Conservation (phyloP, 495 filamentous ascomycete genomes). For the Penicillium manginii region DNA sequence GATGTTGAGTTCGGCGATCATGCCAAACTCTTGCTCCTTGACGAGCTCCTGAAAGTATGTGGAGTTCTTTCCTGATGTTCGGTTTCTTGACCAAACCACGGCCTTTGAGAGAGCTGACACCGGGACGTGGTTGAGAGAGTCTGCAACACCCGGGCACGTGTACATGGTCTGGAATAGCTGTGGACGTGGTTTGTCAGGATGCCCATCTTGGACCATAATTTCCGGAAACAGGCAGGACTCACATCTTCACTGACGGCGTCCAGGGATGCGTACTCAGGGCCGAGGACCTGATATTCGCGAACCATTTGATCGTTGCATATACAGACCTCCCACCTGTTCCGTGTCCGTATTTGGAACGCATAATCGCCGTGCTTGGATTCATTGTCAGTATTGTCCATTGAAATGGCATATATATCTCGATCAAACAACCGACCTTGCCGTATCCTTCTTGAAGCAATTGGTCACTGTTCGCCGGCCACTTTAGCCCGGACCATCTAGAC, state of each 20-base stretch:
- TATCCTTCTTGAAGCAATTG: too few relatives aligned
- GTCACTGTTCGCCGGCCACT: too few relatives aligned
- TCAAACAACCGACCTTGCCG: too few relatives aligned
- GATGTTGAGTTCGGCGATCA: not conserved
- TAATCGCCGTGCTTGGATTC: not conserved
- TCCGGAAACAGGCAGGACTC: not conserved
- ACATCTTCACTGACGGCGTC: not conserved
- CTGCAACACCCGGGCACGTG: not conserved
- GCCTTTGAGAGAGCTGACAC: not conserved
- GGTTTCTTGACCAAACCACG: not conserved
- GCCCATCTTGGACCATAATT: too few relatives aligned
- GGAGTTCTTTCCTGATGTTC: not conserved
- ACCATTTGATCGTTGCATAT: constrained; percentile 9
- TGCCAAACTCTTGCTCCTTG: not conserved
- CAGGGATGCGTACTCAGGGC: not conserved
- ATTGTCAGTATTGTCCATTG: too few relatives aligned
- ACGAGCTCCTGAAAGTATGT: not conserved
- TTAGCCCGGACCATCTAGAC: too few relatives aligned
- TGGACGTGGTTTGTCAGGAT: too few relatives aligned
- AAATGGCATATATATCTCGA: too few relatives aligned
- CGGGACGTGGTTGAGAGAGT: not conserved
- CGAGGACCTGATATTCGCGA: constrained; percentile 3
- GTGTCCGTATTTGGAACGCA: constrained; percentile 4
- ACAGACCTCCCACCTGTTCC: constrained; percentile 8
- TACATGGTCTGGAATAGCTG: not conserved